Evolutionary conservation across 75 land plant species (phyloP), one percentile per base, ranked within the genome.

Genomic region (Selaginella tamariscina): DNA sequence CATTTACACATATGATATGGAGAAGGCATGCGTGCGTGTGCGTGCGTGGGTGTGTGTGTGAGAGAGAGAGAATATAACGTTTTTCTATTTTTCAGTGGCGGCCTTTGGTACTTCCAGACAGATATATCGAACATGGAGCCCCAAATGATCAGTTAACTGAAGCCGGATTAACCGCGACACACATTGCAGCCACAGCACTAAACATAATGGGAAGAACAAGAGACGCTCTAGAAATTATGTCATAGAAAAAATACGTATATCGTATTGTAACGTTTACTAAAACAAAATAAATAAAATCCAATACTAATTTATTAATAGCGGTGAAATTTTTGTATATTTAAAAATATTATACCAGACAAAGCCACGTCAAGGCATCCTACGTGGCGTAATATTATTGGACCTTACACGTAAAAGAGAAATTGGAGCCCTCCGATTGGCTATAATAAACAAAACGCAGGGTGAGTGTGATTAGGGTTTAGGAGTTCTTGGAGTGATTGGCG

Each of bases 161-260:
- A 64, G 96, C 96, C 9, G 96, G 96, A 1, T 74, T 91, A 20
- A 83, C 96, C 24, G 83, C 96, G 1, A 72, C 85, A 32, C 96
- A 91, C 64, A 86, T 91, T 70, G 96, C 96, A n/a, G 96, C 96
- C 9, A 79, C 96, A 15, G 85, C 84, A n/a, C 82, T 80, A 68
- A 88, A 82, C 63, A 59, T 91, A 1, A 72, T 91, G 11, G 96
- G 96, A 29, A 67, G 80, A 73, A 77, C 83, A n/a, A 85, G 94
- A 68, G 95, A 91, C n/a, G 96, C 96, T 33, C 82, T 91, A 27
- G 74, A 83, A 66, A 68, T 89, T 26, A 84, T 89, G 94, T 69
- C 90, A 39, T 39, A 39, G 49, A n/a, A n/a, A n/a, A n/a, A n/a
- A n/a, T n/a, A n/a, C n/a, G n/a, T n/a, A n/a, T n/a, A n/a, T n/a